Conservation (phyloP, 2,329 filamentous ascomycete genomes). For the Curvularia sp. region DNA sequence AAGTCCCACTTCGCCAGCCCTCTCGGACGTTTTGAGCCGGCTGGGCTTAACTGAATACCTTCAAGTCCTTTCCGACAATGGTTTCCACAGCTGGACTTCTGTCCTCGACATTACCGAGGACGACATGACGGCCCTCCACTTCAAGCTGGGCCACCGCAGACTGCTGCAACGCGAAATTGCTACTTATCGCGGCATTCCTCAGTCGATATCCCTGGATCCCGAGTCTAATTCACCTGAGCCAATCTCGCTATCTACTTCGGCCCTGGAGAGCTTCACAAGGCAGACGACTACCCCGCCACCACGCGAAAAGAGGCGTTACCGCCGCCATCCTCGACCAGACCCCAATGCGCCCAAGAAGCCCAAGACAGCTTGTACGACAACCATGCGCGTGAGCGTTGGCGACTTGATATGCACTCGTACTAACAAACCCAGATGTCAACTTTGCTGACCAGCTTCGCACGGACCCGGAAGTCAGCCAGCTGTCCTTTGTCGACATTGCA, state of each 20-base stretch:
- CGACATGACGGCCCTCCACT: constrained; percentile 46
- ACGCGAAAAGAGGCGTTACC: constrained; percentile 49
- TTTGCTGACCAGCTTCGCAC: constrained; percentile 52
- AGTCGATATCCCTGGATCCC: constrained; percentile 36
- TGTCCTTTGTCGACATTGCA: constrained; percentile 52
- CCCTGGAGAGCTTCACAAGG: constrained; percentile 37
- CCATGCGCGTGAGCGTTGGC: neutral
- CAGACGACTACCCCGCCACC: constrained; percentile 34
- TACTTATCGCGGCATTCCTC: constrained; percentile 43
- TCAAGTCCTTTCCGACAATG: constrained; percentile 43
- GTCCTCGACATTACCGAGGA: constrained; percentile 53
- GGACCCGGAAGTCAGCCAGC: constrained; percentile 44
- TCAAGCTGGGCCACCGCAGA: constrained; percentile 52
- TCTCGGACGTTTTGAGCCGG: constrained; percentile 42
- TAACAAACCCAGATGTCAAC: constrained; percentile 48
- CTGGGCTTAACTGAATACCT: constrained; percentile 42
- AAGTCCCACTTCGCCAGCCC: constrained; percentile 28
- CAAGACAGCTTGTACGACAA: constrained; percentile 49
- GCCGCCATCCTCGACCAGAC: constrained; percentile 49
- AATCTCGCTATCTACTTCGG: constrained; percentile 39
- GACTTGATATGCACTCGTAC: neutral
- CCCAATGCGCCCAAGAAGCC: constrained; percentile 51
- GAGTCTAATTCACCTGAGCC: constrained; percentile 29
- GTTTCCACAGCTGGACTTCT: constrained; percentile 49
- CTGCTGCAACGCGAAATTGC: constrained; percentile 52